A percentile compares a stretch with the other conserved stretches of the same genome.
Evolutionary conservation across 1,284 basidiomycete genomes (phyloP).

Genomic region (Melampsora occidentalis): DNA sequence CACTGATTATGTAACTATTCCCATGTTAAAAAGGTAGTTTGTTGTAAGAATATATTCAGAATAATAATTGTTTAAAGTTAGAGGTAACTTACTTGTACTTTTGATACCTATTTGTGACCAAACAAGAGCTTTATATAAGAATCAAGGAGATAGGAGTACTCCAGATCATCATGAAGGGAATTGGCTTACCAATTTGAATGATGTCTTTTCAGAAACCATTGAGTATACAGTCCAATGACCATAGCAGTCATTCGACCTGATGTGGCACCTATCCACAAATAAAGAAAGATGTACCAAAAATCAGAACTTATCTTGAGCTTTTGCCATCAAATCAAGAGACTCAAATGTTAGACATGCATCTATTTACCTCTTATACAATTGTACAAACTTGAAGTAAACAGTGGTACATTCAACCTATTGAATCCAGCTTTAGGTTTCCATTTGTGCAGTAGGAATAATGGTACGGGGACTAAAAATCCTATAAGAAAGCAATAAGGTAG

Average conservation of each 20-base stretch:
- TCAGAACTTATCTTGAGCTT: no score
- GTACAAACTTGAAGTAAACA: not conserved
- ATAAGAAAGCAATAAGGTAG: not conserved
- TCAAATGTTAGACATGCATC: not conserved
- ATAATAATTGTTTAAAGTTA: not conserved
- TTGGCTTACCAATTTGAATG: slow-evolving; percentile 26
- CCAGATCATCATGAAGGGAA: not conserved
- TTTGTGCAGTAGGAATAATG: not conserved
- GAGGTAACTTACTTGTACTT: slow-evolving; percentile 32
- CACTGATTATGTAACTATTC: slow-evolving; percentile 35
- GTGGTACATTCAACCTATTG: not conserved
- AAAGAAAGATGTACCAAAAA: not conserved
- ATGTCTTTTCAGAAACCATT: slow-evolving; percentile 23
- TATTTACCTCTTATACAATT: not conserved
- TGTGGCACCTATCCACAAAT: slow-evolving; percentile 23
- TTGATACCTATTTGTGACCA: slow-evolving; percentile 23
- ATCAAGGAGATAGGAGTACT: not conserved
- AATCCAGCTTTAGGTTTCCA: slow-evolving; percentile 3
- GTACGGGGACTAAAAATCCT: not conserved
- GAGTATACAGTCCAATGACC: slow-evolving; percentile 29
- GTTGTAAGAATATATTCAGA: not conserved
- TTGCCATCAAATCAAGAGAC: no score
- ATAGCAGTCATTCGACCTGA: slow-evolving; percentile 24
- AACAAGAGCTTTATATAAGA: not conserved
- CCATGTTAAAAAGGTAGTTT: not conserved